phyloP scores from a whole-genome alignment of 768 basidiomycete genomes.

The Russula ochroleuca region DNA sequence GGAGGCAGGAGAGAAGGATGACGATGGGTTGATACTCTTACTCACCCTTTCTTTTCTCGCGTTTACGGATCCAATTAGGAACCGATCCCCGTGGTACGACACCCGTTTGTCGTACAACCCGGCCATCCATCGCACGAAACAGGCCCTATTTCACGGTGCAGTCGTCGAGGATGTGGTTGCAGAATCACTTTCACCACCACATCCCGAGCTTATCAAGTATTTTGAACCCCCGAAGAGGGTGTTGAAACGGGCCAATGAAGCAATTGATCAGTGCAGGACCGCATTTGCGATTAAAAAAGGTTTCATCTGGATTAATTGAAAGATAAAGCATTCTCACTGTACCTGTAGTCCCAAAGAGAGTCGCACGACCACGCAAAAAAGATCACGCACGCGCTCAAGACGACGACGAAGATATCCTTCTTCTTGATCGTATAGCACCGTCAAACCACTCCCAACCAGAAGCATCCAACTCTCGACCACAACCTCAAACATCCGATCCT shows the following conservation, averaged over 20 bases:
- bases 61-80: constrained; percentile 39
- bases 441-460: constrained; percentile 31
- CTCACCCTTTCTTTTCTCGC: not conserved
- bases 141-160: constrained; percentile 88
- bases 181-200: constrained; percentile 79
- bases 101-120: constrained; percentile 79
- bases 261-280: constrained; percentile 57
- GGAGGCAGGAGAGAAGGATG: constrained; percentile 69
- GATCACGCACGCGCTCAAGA: constrained; percentile 59
- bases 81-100: constrained; percentile 70
- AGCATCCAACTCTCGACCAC: constrained; percentile 24
- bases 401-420: constrained; percentile 38
- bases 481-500: constrained; percentile 12
- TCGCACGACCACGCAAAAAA: constrained; percentile 53
- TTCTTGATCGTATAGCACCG: constrained; percentile 20
- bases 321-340: not conserved
- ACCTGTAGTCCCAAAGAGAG: constrained; percentile 57
- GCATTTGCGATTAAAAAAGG: constrained; percentile 79
- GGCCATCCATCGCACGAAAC: constrained; percentile 84
- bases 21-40: constrained; percentile 54
- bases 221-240: constrained; percentile 72
- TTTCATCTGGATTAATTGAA: constrained; percentile 29
- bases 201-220: constrained; percentile 80
- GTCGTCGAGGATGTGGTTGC: constrained; percentile 66
- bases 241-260: constrained; percentile 52